Conservation (phyloP, 1,284 basidiomycete genomes). For the Neotropicomus parvogracilis region DNA sequence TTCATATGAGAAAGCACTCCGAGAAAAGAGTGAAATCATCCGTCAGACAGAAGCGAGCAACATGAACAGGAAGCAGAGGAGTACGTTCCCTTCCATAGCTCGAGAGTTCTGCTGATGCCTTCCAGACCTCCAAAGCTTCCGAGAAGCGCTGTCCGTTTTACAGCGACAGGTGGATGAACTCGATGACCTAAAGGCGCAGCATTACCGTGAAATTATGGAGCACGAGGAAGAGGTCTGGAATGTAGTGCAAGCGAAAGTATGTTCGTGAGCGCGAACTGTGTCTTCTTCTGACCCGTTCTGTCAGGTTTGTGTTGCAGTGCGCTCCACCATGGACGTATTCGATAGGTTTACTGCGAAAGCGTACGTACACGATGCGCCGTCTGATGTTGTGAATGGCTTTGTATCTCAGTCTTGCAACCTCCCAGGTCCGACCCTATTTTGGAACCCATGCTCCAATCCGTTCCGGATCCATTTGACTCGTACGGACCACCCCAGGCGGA, state of each 20-base stretch:
- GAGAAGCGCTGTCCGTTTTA: conserved; percentile 77
- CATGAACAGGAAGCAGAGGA: conserved; percentile 81
- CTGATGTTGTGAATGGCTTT: not conserved
- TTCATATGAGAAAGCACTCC: conserved; percentile 73
- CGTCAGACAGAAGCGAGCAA: conserved; percentile 87
- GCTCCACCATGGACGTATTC: conserved; percentile 78
- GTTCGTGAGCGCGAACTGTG: not conserved
- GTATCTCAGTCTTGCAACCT: conserved; percentile 19
- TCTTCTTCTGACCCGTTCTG: conserved; percentile 22
- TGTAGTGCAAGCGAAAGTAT: conserved; percentile 78
- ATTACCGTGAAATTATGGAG: conserved; percentile 86
- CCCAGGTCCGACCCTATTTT: conserved; percentile 82
- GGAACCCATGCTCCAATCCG: conserved; percentile 83
- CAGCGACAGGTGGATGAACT: conserved; percentile 88
- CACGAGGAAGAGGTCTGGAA: conserved; percentile 95
- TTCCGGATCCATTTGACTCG: conserved; percentile 91
- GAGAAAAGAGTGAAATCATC: conserved; percentile 82
- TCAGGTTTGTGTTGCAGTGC: conserved; percentile 69
- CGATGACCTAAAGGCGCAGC: conserved; percentile 73
- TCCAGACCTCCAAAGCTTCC: conserved; percentile 79
- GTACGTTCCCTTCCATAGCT: conserved; percentile 42
- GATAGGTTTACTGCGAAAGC: conserved; percentile 87
- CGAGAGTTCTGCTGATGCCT: conserved; percentile 13
- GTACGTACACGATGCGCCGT: conserved; percentile 41
- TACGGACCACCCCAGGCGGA: conserved; percentile 87